These are phyloP conservation scores for Setaria italica DNA, from an alignment of 202 grass and related monocot genomes.

Conservation along the genomic window DNA sequence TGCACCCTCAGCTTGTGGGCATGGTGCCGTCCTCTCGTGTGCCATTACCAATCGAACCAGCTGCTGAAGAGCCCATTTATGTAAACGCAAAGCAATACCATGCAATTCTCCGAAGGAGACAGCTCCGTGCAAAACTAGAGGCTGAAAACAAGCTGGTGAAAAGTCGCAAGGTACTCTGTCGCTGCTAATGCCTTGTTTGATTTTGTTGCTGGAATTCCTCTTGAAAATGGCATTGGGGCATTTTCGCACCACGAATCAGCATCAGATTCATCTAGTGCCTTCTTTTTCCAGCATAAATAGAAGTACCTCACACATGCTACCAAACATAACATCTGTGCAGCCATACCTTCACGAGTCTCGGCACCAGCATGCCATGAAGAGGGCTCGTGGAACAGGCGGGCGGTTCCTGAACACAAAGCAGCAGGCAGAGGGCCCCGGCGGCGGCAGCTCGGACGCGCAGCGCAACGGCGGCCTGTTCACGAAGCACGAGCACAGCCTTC, in stretches of 20 bases:
- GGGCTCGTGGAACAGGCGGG: conserved; percentile 83
- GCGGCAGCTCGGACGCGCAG: not conserved
- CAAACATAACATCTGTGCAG: conserved; percentile 40
- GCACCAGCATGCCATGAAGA: conserved; percentile 92
- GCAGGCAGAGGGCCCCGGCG: conserved; percentile 55
- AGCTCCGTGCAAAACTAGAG: conserved; percentile 84
- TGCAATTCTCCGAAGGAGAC: conserved; percentile 86
- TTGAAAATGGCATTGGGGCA: not conserved
- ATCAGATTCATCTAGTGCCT: not conserved
- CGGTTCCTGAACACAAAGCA: conserved; percentile 93
- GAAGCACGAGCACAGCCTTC: conserved; percentile 51
- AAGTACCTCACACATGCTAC: not conserved
- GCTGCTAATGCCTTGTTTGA: not conserved
- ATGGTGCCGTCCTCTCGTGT: conserved; percentile 65
- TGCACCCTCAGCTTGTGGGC: conserved; percentile 69
- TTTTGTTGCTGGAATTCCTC: not conserved
- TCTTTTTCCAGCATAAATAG: not conserved
- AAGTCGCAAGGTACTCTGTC: conserved; percentile 66
- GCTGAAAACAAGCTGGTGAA: conserved; percentile 88
- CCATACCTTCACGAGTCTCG: conserved; percentile 92
- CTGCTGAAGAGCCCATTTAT: conserved; percentile 89
- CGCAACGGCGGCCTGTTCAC: conserved; percentile 45
- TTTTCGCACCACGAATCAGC: not conserved
- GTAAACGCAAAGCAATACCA: conserved; percentile 91
- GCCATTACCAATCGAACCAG: conserved; percentile 67